Base-by-base conservation (phyloP, 139 green algal species). In the Volvox africanus region DNA sequence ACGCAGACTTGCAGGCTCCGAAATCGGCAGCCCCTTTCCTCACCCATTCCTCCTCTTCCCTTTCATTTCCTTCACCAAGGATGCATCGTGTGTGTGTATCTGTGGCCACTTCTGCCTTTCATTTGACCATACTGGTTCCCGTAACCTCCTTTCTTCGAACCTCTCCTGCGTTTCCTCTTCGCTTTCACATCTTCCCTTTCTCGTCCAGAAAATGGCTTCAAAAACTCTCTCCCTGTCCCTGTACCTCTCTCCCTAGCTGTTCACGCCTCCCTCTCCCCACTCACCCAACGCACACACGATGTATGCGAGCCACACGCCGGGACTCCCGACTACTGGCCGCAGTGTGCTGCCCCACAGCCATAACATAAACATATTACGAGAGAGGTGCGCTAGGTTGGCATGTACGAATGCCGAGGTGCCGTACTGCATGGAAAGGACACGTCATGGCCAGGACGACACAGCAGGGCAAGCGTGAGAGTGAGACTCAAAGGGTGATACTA, bases 281-380 rank as follows among this genome's bases (percentile, higher is more conserved):
- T 83, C 21, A 90, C 86, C 86, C 50, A 90, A n/a, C 6, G 86
- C 86, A 5, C 30, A 90, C 0, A 83, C 9, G 20, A 90, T n/a
- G 86, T 90, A 90, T 0, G 86, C 33, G 86, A 90, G 83, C 86
- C 86, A 90, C 37, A 90, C 71, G 71, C 86, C 86, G 22, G 71
- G 50, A 2, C 86, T 75, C 19, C 28, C 67, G 0, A 83, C 86
- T 69, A 82, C 86, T 32, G 69, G 71, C 6, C 86, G 71, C 86
- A 90, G 44, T 12, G 32, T 61, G 71, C 73, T 83, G 86, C 86
- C 86, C 71, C 71, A 90, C 62, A 90, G 50, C 71, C 71, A 83
- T n/a, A 90, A 75, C 71, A 90, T 32, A 55, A 90, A 83, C 71
- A 90, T 90, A 69, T 90, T 90, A 55, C 86, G 86, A 32, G 44